A percentile compares a stretch with the other conserved stretches of the same genome.
Conservation (phyloP, 352 stramenopile species). For the Globisporangium nagaii region DNA sequence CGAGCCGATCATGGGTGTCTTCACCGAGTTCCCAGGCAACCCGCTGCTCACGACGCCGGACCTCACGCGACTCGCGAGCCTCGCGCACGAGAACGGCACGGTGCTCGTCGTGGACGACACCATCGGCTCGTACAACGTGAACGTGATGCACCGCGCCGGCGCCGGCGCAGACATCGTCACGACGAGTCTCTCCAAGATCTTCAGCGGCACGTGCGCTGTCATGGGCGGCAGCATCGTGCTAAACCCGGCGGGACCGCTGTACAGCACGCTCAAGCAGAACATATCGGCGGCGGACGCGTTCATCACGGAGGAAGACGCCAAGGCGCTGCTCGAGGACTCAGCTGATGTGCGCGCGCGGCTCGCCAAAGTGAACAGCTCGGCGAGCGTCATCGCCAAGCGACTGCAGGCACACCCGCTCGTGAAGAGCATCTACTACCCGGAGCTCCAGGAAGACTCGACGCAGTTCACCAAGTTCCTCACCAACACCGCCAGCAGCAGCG, state of each 20-base stretch:
- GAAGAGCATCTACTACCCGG: conserved; percentile 86
- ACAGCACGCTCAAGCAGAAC: conserved; percentile 35
- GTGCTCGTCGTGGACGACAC: conserved; percentile 90
- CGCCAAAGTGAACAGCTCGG: conserved; percentile 73
- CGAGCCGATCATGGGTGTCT: conserved; percentile 81
- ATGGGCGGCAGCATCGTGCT: conserved; percentile 90
- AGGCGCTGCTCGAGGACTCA: conserved; percentile 43
- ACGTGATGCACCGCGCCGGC: conserved; percentile 66
- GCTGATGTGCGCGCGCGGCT: conserved; percentile 71
- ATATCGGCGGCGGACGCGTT: conserved; percentile 50
- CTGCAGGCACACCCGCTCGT: conserved; percentile 73
- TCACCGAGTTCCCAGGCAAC: conserved; percentile 93
- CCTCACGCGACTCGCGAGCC: conserved; percentile 66
- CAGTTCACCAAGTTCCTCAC: conserved; percentile 62
- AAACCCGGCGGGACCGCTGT: conserved; percentile 56
- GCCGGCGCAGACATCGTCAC: conserved; percentile 81
- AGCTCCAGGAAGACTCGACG: conserved; percentile 33
- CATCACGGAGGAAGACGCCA: conserved; percentile 52
- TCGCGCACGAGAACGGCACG: conserved; percentile 85
- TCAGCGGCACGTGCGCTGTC: conserved; percentile 87
- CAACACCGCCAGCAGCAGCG: conserved; percentile 4
- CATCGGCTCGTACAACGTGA: conserved; percentile 88
- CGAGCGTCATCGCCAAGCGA: conserved; percentile 60
- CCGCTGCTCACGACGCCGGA: conserved; percentile 86
- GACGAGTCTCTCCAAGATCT: conserved; percentile 93